Evolutionary conservation across 768 basidiomycete species (phyloP).

Genomic region (Collybia nuda): DNA sequence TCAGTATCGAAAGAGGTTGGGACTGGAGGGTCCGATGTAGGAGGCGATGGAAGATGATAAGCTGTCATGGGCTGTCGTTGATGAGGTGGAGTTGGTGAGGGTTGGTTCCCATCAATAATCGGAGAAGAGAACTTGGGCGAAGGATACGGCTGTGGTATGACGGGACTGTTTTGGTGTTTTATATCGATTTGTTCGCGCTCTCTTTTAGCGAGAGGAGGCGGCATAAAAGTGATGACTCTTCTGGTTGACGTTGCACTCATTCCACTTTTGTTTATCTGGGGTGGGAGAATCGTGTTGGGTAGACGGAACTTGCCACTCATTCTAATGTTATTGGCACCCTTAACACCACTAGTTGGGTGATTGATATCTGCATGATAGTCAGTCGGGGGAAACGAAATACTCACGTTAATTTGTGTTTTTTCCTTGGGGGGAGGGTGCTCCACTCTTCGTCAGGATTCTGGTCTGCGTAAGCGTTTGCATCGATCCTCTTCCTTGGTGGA

Average conservation of each 20-base stretch:
- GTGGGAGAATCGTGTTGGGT: slow-evolving; percentile 1
- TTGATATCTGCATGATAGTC: too few relatives aligned
- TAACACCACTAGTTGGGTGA: not conserved
- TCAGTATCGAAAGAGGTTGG: not conserved
- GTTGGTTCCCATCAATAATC: not conserved
- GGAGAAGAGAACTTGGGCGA: slow-evolving; percentile 10
- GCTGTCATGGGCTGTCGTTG: slow-evolving; percentile 1
- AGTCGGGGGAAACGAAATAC: not conserved
- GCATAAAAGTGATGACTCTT: slow-evolving; percentile 24
- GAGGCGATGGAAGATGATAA: slow-evolving; percentile 8
- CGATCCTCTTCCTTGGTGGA: slow-evolving; percentile 8
- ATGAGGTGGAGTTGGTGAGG: slow-evolving; percentile 3
- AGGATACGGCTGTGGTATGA: slow-evolving; percentile 10
- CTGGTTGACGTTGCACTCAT: slow-evolving; percentile 20
- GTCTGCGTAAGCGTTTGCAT: slow-evolving; percentile 26
- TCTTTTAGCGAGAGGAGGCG: slow-evolving; percentile 15
- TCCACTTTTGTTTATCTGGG: slow-evolving; percentile 10
- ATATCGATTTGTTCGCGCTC: not conserved
- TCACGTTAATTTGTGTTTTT: slow-evolving; percentile 25
- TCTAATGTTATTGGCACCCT: not conserved
- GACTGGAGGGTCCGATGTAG: not conserved
- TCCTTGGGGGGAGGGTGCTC: slow-evolving; percentile 33
- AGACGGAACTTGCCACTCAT: slow-evolving; percentile 14
- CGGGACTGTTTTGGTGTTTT: not conserved
- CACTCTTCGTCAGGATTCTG: slow-evolving; percentile 34